These are phyloP conservation scores for Angomonas deanei DNA, from an alignment of 208 protist species.

Conservation along the genomic window DNA sequence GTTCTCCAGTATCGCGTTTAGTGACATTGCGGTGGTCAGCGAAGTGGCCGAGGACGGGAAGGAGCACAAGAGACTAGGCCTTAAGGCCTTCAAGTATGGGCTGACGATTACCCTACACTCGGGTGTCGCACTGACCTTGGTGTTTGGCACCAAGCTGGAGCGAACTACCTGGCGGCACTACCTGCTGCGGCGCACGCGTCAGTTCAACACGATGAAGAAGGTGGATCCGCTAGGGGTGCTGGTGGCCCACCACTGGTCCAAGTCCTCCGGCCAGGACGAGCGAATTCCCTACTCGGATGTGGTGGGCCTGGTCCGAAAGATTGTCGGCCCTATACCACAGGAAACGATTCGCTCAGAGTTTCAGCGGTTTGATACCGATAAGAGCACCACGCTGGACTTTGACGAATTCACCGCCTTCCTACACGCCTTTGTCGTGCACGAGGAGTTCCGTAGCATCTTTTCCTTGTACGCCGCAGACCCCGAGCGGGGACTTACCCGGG, in stretches of 20 bases:
- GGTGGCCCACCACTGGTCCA: constrained; percentile 10
- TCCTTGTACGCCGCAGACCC: constrained; percentile 8
- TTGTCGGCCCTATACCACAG: constrained; percentile 8
- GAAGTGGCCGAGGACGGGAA: constrained; percentile 14
- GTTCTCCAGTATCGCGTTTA: constrained; percentile 25
- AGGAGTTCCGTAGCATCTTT: constrained; percentile 20
- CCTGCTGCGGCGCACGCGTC: constrained; percentile 16
- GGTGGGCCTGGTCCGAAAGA: constrained; percentile 1
- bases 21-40: constrained; percentile 27
- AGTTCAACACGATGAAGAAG: constrained; percentile 9
- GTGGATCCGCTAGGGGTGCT: constrained; percentile 3
- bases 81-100: constrained; percentile 33
- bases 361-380: constrained; percentile 6
- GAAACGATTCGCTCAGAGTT: constrained; percentile 9
- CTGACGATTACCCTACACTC: constrained; percentile 28
- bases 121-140: constrained; percentile 29
- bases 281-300: constrained; percentile 5
- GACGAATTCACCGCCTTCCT: constrained; percentile 30
- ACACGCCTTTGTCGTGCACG: constrained; percentile 10
- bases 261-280: not conserved
- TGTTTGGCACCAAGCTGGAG: constrained; percentile 25
- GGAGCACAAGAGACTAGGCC: constrained; percentile 17
- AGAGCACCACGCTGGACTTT: constrained; percentile 14
- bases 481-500: constrained; percentile 18
- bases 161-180: constrained; percentile 22